Evolutionary conservation across 2,329 filamentous ascomycete species (phyloP).

Genomic region (Sporothrix sp.): DNA sequence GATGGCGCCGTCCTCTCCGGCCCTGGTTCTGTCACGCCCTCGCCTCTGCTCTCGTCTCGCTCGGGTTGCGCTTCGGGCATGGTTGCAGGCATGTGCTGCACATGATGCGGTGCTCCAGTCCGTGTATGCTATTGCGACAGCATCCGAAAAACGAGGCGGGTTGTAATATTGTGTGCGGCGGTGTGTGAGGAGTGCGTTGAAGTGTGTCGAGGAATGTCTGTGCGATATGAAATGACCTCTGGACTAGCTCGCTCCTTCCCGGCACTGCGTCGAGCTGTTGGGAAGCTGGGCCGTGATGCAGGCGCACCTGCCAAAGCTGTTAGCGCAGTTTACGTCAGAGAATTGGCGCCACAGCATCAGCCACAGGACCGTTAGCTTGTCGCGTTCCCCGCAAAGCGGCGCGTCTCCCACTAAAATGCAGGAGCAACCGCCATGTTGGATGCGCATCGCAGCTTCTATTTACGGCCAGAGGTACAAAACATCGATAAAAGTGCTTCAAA

Average conservation of each 20-base stretch:
- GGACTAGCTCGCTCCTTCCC: too few relatives aligned
- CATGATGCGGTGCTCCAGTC: too few relatives aligned
- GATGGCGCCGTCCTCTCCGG: background rate
- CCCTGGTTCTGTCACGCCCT: background rate
- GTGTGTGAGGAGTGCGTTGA: too few relatives aligned
- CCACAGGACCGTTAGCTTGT: constrained; percentile 3
- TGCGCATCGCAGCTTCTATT: too few relatives aligned
- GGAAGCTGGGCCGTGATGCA: background rate
- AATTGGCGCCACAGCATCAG: constrained; percentile 1
- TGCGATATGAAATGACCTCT: too few relatives aligned
- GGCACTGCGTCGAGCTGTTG: background rate
- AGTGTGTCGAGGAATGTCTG: too few relatives aligned
- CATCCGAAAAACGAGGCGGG: too few relatives aligned
- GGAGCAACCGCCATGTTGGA: too few relatives aligned
- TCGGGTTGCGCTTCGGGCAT: constrained; percentile 15
- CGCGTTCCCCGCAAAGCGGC: constrained; percentile 13
- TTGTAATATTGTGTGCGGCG: too few relatives aligned
- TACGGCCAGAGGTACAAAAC: too few relatives aligned
- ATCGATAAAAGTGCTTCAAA: too few relatives aligned
- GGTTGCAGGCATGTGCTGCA: constrained; percentile 12
- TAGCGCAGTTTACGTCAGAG: constrained; percentile 1
- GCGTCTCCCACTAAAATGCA: constrained; percentile 6
- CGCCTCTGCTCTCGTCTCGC: constrained; percentile 5
- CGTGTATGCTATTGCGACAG: too few relatives aligned
- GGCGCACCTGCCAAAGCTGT: constrained; percentile 9